These are phyloP conservation scores for Hygrophorus russula DNA, from an alignment of 768 basidiomycete species.

Conservation along the genomic window DNA sequence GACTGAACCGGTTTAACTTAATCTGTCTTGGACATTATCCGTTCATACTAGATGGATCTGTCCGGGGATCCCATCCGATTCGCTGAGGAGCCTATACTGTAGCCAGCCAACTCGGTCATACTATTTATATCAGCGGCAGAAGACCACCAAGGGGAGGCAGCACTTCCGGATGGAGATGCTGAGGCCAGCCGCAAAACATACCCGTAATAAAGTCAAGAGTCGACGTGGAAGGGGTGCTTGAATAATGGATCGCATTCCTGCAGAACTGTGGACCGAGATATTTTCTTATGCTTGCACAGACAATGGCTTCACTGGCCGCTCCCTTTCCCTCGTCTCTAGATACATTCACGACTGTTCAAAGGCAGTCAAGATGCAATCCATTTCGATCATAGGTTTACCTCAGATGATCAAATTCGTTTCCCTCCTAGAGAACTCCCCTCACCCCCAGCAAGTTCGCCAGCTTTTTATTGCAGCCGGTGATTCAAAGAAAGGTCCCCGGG, in stretches of 20 bases:
- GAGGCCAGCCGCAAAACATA: no score
- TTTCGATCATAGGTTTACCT: slow-evolving; percentile 15
- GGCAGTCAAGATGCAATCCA: slow-evolving; percentile 17
- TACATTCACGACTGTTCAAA: slow-evolving; percentile 16
- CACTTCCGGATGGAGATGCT: no score
- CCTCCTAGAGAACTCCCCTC: slow-evolving; percentile 13
- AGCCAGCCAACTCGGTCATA: no score
- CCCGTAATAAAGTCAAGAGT: no score
- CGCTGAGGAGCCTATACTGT: no score
- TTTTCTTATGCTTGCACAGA: slow-evolving; percentile 25
- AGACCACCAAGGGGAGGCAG: no score
- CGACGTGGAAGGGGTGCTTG: not conserved
- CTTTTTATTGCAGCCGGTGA: slow-evolving; percentile 17
- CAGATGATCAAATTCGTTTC: slow-evolving; percentile 16
- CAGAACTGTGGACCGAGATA: slow-evolving; percentile 19
- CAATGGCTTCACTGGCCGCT: slow-evolving; percentile 22
- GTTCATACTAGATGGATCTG: no score
- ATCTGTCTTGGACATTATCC: no score
- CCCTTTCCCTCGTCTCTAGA: slow-evolving; percentile 24
- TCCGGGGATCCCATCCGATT: no score
- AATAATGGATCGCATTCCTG: slow-evolving; percentile 8
- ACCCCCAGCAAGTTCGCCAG: slow-evolving; percentile 17
- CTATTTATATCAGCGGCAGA: no score
- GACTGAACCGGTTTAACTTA: no score
- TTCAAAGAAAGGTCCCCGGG: not conserved